Percentiles rank a stretch among this genome's conserved stretches.
phyloP scores from a whole-genome alignment of 177 flowering plant genomes.

The Tripterygium wilfordii region DNA sequence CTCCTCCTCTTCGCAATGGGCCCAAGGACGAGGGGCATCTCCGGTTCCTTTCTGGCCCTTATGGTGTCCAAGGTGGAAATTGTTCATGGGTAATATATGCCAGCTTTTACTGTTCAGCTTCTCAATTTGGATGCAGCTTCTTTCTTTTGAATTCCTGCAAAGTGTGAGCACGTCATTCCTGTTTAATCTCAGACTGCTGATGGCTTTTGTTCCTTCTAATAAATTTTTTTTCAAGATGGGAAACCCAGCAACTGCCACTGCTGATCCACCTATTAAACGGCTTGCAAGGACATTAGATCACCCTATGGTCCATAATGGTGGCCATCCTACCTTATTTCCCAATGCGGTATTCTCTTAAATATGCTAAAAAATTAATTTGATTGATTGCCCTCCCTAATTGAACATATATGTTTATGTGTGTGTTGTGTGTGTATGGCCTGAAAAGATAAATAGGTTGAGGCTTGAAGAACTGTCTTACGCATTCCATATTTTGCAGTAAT shows the following conservation, averaged over 20 bases:
- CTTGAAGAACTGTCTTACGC: too few relatives aligned
- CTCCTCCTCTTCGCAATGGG: slow-evolving; percentile 25
- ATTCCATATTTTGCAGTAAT: too few relatives aligned
- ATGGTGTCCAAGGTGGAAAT: slow-evolving; percentile 25
- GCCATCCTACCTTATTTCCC: slow-evolving; percentile 23
- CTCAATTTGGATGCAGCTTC: background rate
- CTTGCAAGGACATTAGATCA: slow-evolving; percentile 25
- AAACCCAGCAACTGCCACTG: slow-evolving; percentile 15
- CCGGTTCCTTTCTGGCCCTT: slow-evolving; percentile 24
- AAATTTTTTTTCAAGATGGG: slow-evolving; percentile 31
- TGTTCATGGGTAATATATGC: slow-evolving; percentile 35
- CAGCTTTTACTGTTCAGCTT: background rate
- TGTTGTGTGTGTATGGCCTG: too few relatives aligned
- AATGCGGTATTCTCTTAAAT: slow-evolving; percentile 23
- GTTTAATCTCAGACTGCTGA: too few relatives aligned
- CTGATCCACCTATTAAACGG: slow-evolving; percentile 23
- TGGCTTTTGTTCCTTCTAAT: background rate
- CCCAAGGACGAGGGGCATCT: slow-evolving; percentile 22
- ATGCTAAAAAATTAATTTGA: background rate
- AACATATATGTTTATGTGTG: too few relatives aligned
- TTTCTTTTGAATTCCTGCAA: background rate
- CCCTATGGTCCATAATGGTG: slow-evolving; percentile 15
- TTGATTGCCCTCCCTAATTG: background rate
- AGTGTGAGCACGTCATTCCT: too few relatives aligned
- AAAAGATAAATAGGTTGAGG: too few relatives aligned